phyloP scores from a whole-genome alignment of 768 basidiomycete species.

The Phlebiopsis flavidoalba region DNA sequence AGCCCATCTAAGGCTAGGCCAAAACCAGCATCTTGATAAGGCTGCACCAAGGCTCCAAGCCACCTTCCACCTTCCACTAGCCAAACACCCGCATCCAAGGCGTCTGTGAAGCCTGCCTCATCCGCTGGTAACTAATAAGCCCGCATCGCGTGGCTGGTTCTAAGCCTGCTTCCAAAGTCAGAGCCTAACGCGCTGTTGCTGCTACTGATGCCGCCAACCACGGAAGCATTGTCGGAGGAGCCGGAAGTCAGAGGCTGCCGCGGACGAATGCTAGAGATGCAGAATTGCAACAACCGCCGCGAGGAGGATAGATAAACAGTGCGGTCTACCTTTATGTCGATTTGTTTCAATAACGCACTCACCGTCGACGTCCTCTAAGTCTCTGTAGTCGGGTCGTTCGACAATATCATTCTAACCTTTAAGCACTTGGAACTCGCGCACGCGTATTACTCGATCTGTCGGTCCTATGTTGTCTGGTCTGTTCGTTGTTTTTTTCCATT shows the following conservation, averaged over 20 bases:
- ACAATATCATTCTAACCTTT: background rate
- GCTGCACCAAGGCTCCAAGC: conserved; percentile 24
- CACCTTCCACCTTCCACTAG: conserved; percentile 41
- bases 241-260: conserved; percentile 7
- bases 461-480: background rate
- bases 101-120: conserved; percentile 32
- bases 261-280: background rate
- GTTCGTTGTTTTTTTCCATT: background rate
- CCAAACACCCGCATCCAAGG: conserved; percentile 34
- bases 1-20: conserved; percentile 27
- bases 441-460: background rate
- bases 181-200: conserved; percentile 29
- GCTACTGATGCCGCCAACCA: conserved; percentile 28
- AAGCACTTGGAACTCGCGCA: conserved; percentile 1
- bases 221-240: conserved; percentile 43
- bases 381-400: background rate
- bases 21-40: conserved; percentile 33
- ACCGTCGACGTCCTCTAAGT: background rate
- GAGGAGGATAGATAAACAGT: conserved; percentile 1
- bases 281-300: background rate
- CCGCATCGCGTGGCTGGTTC: conserved; percentile 54
- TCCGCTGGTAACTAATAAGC: conserved; percentile 37
- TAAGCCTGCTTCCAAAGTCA: conserved; percentile 59
- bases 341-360: background rate
- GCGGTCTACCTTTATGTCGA: background rate